These are phyloP conservation scores for Camillea tinctor DNA, from an alignment of 2,329 filamentous ascomycete species.

Conservation along the genomic window DNA sequence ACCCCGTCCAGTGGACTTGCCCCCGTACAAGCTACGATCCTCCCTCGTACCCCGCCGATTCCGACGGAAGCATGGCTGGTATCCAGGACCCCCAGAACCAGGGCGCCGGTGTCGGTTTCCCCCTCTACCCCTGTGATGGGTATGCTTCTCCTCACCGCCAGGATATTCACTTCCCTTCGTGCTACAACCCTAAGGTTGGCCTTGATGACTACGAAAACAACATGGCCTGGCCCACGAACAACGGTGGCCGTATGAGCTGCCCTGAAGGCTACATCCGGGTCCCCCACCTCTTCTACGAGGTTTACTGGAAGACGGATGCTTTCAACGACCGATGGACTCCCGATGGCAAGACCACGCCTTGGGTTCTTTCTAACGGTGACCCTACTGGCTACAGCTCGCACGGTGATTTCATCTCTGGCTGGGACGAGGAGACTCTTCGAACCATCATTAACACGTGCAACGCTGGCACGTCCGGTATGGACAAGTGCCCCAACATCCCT, in stretches of 20 bases:
- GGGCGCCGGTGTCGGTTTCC: slow-evolving; percentile 64
- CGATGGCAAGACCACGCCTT: slow-evolving; percentile 57
- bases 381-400: slow-evolving; percentile 68
- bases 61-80: slow-evolving; percentile 55
- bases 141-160: slow-evolving; percentile 60
- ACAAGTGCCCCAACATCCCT: slow-evolving; percentile 59
- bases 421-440: slow-evolving; percentile 65
- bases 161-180: slow-evolving; percentile 71
- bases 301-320: slow-evolving; percentile 58
- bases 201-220: slow-evolving; percentile 62
- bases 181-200: slow-evolving; percentile 65
- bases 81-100: slow-evolving; percentile 54
- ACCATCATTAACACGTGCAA: slow-evolving; percentile 67
- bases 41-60: slow-evolving; percentile 53
- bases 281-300: slow-evolving; percentile 58
- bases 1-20: slow-evolving; percentile 60
- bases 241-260: slow-evolving; percentile 52
- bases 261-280: slow-evolving; percentile 53
- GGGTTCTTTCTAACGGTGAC: slow-evolving; percentile 69
- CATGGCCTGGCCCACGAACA: slow-evolving; percentile 60
- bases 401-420: slow-evolving; percentile 71
- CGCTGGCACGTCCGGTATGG: slow-evolving; percentile 57
- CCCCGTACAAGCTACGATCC: slow-evolving; percentile 49
- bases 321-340: slow-evolving; percentile 54
- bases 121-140: slow-evolving; percentile 66